Base-by-base conservation (phyloP, 2,329 filamentous ascomycete genomes). In the Graphiopsis chlorocephala region DNA sequence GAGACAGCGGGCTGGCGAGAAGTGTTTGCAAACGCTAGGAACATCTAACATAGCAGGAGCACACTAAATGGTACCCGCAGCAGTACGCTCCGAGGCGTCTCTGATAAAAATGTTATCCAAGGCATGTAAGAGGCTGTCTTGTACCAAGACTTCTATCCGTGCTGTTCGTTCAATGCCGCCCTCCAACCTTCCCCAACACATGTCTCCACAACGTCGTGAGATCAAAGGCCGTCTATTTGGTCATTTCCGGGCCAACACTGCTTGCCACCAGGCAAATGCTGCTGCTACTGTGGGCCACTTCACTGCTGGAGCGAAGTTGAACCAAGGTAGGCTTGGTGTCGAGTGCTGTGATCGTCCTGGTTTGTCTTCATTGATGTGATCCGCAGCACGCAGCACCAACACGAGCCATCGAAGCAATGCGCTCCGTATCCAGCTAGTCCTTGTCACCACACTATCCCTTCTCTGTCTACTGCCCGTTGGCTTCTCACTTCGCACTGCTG, bases 121-220 rank as follows among this genome's bases (percentile, higher is more conserved):
- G 11, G 20, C 1, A 33, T 33, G 20, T 28, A 20, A 31, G 11
- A 48, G 26, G 57, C 28, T 50, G 28, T 25, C 33, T 6, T 17
- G 20, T 5, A 33, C 42, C 57, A 50, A 48, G 25, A 45, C 12
- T 61, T 61, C 57, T 12, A 2, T 15, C 55, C 55, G 55, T 33
- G 25, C 15, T 28, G 15, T 28, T 20, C 55, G 31, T 25, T 26
- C 12, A 17, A 42, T 20, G 35, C 14, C 33, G 33, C 14, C 23
- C 25, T 29, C 28, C 28, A 15, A 50, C 23, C 25, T 57, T 28
- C 57, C 8, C 38, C 35, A 17, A 33, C 20, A 26, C 55, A 25
- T 17, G 55, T 59, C 45, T 26, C 58, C 58, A 61, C 58, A 50
- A 14, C 28, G 42, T 52, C 33, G 20, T 23, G 57, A 29, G 47